A percentile compares a stretch with the other conserved stretches of the same genome.
phyloP scores from a whole-genome alignment of 345 rosid genomes.

The Eucalyptus melliodora region DNA sequence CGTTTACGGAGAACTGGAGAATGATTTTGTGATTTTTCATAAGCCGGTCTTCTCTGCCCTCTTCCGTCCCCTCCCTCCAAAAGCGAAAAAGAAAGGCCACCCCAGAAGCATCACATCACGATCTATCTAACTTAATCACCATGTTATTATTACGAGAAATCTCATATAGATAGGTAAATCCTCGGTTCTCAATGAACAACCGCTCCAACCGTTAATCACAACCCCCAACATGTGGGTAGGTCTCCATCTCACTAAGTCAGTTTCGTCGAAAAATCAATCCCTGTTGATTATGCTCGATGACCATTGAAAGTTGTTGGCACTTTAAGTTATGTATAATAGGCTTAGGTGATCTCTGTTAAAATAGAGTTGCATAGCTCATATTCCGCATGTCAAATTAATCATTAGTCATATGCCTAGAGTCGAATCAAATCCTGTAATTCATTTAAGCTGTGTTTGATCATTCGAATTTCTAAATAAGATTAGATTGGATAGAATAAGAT shows the following conservation, averaged over 20 bases:
- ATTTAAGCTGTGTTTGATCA: accelerated
- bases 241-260: neutral
- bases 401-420: neutral
- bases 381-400: neutral
- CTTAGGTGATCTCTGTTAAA: accelerated
- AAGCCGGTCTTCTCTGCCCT: neutral
- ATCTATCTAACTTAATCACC: neutral
- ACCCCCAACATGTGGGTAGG: neutral
- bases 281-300: neutral
- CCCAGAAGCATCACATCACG: neutral
- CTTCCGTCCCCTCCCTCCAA: neutral
- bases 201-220: neutral
- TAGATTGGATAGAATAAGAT: accelerated
- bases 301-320: neutral
- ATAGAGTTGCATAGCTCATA: neutral
- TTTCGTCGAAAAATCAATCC: neutral
- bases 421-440: neutral
- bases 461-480: accelerated
- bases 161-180: neutral
- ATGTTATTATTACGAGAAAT: neutral
- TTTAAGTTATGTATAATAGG: neutral
- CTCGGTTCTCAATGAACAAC: neutral
- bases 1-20: neutral
- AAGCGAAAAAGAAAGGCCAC: neutral
- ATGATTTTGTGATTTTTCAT: neutral